Evolutionary conservation across 805 yeast species (phyloP), one percentile per base, ranked within the genome.

Genomic region (Candida mattraensis): DNA sequence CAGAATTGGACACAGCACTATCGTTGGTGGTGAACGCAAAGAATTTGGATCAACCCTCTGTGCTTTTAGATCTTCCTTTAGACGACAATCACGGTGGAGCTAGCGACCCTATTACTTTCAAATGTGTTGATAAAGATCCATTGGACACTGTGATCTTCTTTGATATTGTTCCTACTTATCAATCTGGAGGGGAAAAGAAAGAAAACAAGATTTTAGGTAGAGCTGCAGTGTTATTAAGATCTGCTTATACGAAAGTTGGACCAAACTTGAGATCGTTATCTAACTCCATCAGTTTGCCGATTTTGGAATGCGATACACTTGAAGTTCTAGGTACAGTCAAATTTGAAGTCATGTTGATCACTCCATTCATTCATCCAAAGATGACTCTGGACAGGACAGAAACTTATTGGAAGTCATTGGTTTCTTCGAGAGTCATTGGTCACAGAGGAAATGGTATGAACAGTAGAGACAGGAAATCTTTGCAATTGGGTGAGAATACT

Each of bases 401-500:
- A 35, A 82, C 93, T 1, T 89, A 88, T 63, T 91, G 97, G 97
- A 86, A 84, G 53, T 87, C 93, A 10, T 66, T 87, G 36, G 88
- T 85, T 4, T 76, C 91, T 0, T 86, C 96, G 1, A 72, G 96
- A 41, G 95, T 91, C 17, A 91, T 91, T 62, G 98, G 98, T 2
- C 98, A 91, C 61, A 76, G 98, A 53, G 98, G 98, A 5, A 68
- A 87, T 45, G 98, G 98, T 48, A 89, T 88, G 66, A 91, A 91
- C 62, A 72, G 75, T 33, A 72, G 79, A 39, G 72, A 74, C 27
- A 72, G 81, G 30, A 80, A 77, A 44, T 84, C 95, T 3, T 70
- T 91, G 53, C 98, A 91, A 61, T 70, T 91, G 42, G 98, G 98
- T 26, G 98, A 91, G 54, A 91, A 91, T 58, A 91, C 98, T 0